Percentiles rank a stretch among this genome's conserved stretches.
Evolutionary conservation across 2,329 filamentous ascomycete genomes (phyloP).

Genomic region (Graphilbum sp.): DNA sequence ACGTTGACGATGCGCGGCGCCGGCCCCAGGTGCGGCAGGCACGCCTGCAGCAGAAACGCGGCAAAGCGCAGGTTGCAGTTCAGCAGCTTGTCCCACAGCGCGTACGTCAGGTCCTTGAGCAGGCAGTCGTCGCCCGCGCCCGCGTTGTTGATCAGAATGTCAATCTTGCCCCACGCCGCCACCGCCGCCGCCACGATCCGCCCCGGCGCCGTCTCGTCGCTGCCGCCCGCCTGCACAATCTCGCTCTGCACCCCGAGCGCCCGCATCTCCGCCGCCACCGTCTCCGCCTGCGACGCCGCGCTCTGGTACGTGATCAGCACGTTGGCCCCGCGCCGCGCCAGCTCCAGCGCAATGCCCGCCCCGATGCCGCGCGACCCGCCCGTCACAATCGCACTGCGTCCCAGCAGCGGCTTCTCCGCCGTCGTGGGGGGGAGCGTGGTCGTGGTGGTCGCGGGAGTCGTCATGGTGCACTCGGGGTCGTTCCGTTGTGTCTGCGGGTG

Average conservation of each 20-base stretch:
- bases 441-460: too few relatives aligned
- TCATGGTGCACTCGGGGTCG: too few relatives aligned
- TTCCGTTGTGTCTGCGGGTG: too few relatives aligned
- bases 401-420: too few relatives aligned
- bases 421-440: too few relatives aligned
- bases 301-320: slow-evolving; percentile 11
- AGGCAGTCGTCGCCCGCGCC: slow-evolving; percentile 15
- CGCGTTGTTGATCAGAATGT: slow-evolving; percentile 13
- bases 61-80: slow-evolving; percentile 39
- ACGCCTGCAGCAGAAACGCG: slow-evolving; percentile 34
- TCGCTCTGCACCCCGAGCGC: neutral
- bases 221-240: slow-evolving; percentile 1
- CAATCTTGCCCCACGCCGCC: neutral
- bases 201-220: neutral
- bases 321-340: slow-evolving; percentile 47
- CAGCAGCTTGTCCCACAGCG: slow-evolving; percentile 36
- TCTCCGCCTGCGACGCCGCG: neutral
- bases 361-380: slow-evolving; percentile 39
- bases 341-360: slow-evolving; percentile 47
- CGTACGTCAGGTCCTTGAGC: slow-evolving; percentile 23
- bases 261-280: slow-evolving; percentile 2
- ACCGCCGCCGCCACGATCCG: neutral
- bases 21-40: slow-evolving; percentile 30
- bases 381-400: slow-evolving; percentile 15
- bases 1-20: slow-evolving; percentile 41